These are phyloP conservation scores for Phytophthora uliginosa DNA, from an alignment of 352 stramenopile genomes.

Conservation along the genomic window DNA sequence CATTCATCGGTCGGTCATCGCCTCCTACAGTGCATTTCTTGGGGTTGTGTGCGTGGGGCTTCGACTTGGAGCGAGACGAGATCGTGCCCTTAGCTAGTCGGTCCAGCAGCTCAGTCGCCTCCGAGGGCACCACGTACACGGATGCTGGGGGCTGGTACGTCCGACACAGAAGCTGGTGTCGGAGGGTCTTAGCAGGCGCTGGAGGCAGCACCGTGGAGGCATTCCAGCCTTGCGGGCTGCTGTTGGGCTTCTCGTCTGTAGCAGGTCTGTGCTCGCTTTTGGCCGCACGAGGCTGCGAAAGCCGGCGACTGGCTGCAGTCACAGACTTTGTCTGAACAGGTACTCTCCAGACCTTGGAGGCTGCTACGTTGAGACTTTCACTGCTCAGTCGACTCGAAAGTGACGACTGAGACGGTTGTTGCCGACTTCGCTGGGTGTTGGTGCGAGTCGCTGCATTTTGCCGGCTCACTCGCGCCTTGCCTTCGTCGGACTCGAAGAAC, in stretches of 20 bases:
- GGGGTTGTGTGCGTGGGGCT: slow-evolving; percentile 3
- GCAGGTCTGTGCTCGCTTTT: slow-evolving; percentile 7
- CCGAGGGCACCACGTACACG: slow-evolving; percentile 42
- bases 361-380: background rate
- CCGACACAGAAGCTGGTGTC: slow-evolving; percentile 69
- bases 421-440: slow-evolving; percentile 1
- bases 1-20: slow-evolving; percentile 6
- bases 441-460: slow-evolving; percentile 6
- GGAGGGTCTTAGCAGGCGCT: slow-evolving; percentile 43
- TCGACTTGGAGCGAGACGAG: slow-evolving; percentile 61
- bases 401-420: slow-evolving; percentile 1
- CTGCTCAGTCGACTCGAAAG: slow-evolving; percentile 12
- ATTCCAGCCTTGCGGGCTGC: slow-evolving; percentile 51
- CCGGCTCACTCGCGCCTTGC: slow-evolving; percentile 29
- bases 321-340: slow-evolving; percentile 5
- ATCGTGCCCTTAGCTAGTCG: slow-evolving; percentile 66
- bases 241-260: slow-evolving; percentile 10
- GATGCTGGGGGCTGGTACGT: slow-evolving; percentile 60
- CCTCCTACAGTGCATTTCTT: background rate
- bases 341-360: slow-evolving; percentile 3
- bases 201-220: slow-evolving; percentile 57
- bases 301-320: background rate
- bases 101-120: slow-evolving; percentile 46
- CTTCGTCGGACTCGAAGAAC: slow-evolving; percentile 49
- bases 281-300: slow-evolving; percentile 9